Evolutionary conservation across 2,329 filamentous ascomycete genomes (phyloP).

Genomic region (Alternaria infectoria): DNA sequence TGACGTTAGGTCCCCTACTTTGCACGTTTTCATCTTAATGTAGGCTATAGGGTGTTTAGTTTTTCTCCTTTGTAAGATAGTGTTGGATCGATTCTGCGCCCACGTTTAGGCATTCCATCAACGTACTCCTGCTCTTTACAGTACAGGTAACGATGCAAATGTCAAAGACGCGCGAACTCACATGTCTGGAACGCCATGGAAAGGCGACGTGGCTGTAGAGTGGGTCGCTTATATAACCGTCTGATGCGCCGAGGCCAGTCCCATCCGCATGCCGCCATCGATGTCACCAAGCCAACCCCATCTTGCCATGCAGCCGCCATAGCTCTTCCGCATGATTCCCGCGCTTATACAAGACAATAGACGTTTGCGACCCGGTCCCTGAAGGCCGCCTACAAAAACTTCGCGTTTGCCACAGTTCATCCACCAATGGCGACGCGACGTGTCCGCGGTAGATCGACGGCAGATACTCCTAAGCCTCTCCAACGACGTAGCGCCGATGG

Average conservation of each 20-base stretch:
- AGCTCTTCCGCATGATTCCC: not conserved
- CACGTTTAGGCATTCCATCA: not conserved
- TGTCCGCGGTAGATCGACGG: not conserved
- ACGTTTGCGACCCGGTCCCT: not conserved
- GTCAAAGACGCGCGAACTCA: not conserved
- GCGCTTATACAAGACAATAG: not conserved
- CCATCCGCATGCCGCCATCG: not conserved
- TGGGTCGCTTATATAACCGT: not conserved
- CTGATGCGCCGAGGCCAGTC: not conserved
- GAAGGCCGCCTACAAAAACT: not conserved
- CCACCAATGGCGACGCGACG: slow-evolving; percentile 7
- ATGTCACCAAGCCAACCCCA: not conserved
- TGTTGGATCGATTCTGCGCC: not conserved
- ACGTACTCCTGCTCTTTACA: not conserved
- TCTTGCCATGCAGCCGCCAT: not conserved
- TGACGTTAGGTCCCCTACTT: not conserved
- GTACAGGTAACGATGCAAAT: not conserved
- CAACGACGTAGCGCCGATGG: not conserved
- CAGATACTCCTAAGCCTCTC: not conserved
- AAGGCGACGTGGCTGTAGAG: not conserved
- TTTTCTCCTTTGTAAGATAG: not conserved
- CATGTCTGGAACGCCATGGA: not conserved
- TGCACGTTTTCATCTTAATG: not conserved
- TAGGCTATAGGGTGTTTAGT: not conserved
- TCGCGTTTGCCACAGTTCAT: slow-evolving; percentile 5